Conservation (phyloP, 1,284 basidiomycete genomes). For the Boletus semigastroideus region DNA sequence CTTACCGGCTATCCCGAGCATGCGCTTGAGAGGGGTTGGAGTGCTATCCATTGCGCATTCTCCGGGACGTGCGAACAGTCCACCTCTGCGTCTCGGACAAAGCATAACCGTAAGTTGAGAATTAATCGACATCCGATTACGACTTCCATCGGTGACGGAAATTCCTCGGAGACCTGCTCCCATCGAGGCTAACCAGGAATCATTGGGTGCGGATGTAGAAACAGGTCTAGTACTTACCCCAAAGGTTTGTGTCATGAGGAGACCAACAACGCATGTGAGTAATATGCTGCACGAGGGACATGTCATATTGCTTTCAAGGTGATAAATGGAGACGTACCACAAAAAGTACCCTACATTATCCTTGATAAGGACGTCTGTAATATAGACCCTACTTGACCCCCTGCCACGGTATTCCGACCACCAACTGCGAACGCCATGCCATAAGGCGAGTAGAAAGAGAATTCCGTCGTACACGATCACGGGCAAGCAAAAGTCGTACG, state of each 20-base stretch:
- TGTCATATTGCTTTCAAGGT: background rate
- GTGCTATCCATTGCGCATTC: no score
- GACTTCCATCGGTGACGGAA: background rate
- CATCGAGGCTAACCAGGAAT: background rate
- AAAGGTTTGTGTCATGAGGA: conserved; percentile 2
- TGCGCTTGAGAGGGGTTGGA: no score
- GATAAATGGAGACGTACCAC: conserved; percentile 6
- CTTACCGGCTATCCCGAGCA: no score
- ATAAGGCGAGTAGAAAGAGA: conserved; percentile 14
- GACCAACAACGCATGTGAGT: background rate
- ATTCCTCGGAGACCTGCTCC: background rate
- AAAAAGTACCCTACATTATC: conserved; percentile 17
- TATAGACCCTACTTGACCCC: background rate
- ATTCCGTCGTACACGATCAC: conserved; percentile 6
- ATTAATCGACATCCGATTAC: conserved; percentile 8
- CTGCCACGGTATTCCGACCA: background rate
- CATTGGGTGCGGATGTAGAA: background rate
- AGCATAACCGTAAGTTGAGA: conserved; percentile 1
- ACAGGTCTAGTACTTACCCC: conserved; percentile 5
- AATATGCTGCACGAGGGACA: conserved; percentile 3
- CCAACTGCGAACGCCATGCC: conserved; percentile 9
- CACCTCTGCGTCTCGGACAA: background rate
- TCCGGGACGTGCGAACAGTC: background rate
- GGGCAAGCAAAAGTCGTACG: conserved; percentile 18
- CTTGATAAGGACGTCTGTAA: conserved; percentile 10